Evolutionary conservation across 1,284 basidiomycete genomes (phyloP).

Genomic region (Tilletia horrida): DNA sequence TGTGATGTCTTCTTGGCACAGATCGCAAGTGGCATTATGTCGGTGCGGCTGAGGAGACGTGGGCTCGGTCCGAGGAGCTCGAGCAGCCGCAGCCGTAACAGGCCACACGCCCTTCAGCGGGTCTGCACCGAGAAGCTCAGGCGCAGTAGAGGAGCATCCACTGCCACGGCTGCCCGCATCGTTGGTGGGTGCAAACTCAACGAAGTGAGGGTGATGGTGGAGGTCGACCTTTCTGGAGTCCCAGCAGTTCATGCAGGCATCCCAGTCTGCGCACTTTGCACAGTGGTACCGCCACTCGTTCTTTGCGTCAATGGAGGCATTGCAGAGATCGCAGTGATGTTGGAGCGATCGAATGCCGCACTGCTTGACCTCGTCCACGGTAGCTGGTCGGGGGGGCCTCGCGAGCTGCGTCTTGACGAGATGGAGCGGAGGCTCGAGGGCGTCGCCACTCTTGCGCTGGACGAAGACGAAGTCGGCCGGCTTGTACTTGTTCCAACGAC

Average conservation of each 20-base stretch:
- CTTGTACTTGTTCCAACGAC: too few species aligned
- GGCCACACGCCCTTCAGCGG: too few species aligned
- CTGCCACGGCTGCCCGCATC: slow-evolving; percentile 18
- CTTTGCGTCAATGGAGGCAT: not conserved
- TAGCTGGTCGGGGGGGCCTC: not conserved
- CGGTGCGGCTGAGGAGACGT: not conserved
- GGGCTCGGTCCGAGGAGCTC: not conserved
- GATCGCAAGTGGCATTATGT: slow-evolving; percentile 23
- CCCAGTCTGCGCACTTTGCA: not conserved
- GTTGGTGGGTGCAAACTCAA: slow-evolving; percentile 6
- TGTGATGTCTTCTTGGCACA: slow-evolving; percentile 20
- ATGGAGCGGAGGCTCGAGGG: too few species aligned
- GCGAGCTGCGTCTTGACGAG: too few species aligned
- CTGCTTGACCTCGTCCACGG: not conserved
- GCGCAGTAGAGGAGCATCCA: not conserved
- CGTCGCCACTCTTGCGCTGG: too few species aligned
- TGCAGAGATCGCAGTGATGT: not conserved
- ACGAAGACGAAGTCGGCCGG: too few species aligned
- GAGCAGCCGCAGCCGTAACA: too few species aligned
- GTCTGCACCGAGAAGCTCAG: not conserved
- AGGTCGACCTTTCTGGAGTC: slow-evolving; percentile 8
- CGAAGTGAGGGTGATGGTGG: not conserved
- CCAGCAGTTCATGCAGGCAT: not conserved
- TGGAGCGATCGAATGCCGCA: not conserved
- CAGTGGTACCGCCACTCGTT: slow-evolving; percentile 12